These are phyloP conservation scores for Globisporangium mamillatum DNA, from an alignment of 352 stramenopile species.

Conservation along the genomic window DNA sequence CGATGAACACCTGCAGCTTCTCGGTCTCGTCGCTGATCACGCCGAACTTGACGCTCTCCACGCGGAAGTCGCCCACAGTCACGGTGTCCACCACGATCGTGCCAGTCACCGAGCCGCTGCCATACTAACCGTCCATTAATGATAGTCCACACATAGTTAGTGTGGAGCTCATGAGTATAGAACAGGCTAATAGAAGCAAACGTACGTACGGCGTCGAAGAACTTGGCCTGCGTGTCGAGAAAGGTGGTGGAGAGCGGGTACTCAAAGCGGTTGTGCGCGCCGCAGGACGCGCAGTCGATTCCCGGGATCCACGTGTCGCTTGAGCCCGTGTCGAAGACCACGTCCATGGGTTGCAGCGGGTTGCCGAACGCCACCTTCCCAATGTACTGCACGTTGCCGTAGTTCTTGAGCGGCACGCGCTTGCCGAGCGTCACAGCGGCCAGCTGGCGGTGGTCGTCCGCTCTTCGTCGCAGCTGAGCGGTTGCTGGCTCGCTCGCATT, in stretches of 20 bases:
- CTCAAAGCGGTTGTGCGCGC: constrained; percentile 58
- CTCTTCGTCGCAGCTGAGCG: not conserved
- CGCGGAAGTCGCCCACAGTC: constrained; percentile 57
- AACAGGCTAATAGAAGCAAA: not conserved
- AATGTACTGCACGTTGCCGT: constrained; percentile 85
- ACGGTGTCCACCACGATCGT: constrained; percentile 79
- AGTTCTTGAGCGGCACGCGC: constrained; percentile 67
- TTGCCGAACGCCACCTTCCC: constrained; percentile 70
- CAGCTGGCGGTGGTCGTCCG: constrained; percentile 4
- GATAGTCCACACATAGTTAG: not conserved
- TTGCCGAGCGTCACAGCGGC: constrained; percentile 29
- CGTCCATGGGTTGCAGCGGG: constrained; percentile 54
- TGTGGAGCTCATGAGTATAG: not conserved
- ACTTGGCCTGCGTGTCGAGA: constrained; percentile 68
- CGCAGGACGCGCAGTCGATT: constrained; percentile 43
- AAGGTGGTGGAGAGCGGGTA: constrained; percentile 57
- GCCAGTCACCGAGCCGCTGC: constrained; percentile 74
- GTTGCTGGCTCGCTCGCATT: constrained; percentile 14
- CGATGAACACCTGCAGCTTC: constrained; percentile 77
- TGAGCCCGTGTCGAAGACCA: constrained; percentile 82
- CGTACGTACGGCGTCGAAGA: constrained; percentile 51
- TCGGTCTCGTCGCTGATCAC: constrained; percentile 65
- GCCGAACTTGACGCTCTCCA: constrained; percentile 78
- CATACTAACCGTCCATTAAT: constrained; percentile 31
- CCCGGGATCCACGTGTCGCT: constrained; percentile 81